Conservation (phyloP, 2,329 filamentous ascomycete species). For the Venturia asperata region DNA sequence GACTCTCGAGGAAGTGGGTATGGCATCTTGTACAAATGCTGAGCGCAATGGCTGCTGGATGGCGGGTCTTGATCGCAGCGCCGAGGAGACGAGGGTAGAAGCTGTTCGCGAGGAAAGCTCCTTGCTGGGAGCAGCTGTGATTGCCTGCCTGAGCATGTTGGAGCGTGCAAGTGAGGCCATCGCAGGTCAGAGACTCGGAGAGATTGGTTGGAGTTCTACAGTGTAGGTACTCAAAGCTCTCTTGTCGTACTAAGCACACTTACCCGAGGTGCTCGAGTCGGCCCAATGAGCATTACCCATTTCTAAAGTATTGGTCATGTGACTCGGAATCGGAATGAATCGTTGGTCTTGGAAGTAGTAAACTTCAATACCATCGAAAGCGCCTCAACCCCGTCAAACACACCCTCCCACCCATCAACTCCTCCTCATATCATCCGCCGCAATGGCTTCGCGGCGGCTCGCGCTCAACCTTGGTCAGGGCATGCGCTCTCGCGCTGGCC, state of each 20-base stretch:
- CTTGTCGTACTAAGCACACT: background rate
- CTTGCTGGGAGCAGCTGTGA: constrained; percentile 35
- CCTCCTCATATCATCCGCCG: constrained; percentile 28
- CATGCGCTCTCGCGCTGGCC: constrained; percentile 78
- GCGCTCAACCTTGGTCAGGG: constrained; percentile 89
- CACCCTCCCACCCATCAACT: constrained; percentile 27
- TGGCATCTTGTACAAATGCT: constrained; percentile 36
- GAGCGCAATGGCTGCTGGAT: constrained; percentile 32
- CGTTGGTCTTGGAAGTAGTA: background rate
- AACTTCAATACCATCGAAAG: background rate
- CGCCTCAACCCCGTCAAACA: background rate
- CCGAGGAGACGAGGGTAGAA: constrained; percentile 29
- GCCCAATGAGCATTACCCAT: background rate
- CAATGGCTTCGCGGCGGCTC: constrained; percentile 95
- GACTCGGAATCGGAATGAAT: background rate
- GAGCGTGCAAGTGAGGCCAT: constrained; percentile 50
- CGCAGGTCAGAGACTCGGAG: too few relatives aligned
- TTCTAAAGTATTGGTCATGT: background rate
- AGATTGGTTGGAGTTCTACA: background rate
- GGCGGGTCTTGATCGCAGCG: constrained; percentile 29
- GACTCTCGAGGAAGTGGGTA: constrained; percentile 44
- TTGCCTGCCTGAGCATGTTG: constrained; percentile 43
- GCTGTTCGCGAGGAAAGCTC: constrained; percentile 38
- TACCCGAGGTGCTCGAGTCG: background rate
- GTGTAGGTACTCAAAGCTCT: background rate